Evolutionary conservation across 2,329 filamentous ascomycete species (phyloP).

Genomic region (Colletotrichum sp.): DNA sequence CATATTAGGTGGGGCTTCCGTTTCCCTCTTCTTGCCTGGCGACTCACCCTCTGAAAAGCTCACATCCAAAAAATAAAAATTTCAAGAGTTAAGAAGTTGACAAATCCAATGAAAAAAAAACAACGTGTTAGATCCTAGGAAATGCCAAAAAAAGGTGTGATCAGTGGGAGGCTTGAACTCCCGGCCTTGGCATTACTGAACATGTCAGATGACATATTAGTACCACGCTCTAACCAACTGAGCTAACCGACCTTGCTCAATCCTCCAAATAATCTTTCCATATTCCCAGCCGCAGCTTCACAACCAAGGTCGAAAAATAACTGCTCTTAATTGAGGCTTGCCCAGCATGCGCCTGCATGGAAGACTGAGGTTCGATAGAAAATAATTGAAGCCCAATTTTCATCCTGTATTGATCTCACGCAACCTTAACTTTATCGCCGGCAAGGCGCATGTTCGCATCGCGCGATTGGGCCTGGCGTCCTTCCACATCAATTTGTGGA

Average conservation of each 20-base stretch:
- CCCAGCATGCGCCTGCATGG: not conserved
- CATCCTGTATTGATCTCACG: not conserved
- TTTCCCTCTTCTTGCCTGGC: too few relatives aligned
- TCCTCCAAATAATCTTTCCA: rapidly evolving
- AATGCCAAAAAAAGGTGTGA: not conserved
- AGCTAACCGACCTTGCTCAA: not conserved
- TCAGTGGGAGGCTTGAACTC: not conserved
- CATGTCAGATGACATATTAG: not conserved
- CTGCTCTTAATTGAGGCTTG: not conserved
- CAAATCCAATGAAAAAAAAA: not conserved
- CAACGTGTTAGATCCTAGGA: not conserved
- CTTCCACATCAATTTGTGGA: not conserved
- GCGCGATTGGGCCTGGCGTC: not conserved
- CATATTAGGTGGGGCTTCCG: too few relatives aligned
- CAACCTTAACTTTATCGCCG: rapidly evolving
- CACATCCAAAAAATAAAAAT: not conserved
- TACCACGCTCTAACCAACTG: not conserved
- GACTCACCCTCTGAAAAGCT: not conserved
- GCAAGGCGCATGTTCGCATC: not conserved
- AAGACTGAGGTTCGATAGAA: not conserved
- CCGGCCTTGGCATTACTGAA: not conserved
- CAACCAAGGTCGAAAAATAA: too few relatives aligned
- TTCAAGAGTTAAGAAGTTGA: not conserved
- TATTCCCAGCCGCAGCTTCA: rapidly evolving
- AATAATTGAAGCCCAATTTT: rapidly evolving